Conservation (phyloP, 305 asterid genomes). For the Fraxinus greggii region DNA sequence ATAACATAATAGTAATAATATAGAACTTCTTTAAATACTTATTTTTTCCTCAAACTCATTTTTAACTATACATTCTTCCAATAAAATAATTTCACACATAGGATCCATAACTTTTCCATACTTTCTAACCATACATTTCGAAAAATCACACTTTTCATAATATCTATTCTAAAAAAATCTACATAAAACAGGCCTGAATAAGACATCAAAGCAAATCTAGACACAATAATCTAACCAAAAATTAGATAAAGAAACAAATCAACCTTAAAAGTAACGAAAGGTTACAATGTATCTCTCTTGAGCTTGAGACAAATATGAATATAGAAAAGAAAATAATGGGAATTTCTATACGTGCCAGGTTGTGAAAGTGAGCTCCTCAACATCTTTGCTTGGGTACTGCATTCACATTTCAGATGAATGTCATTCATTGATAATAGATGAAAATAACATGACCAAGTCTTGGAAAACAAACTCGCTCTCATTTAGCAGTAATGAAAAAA, state of each 20-base stretch:
- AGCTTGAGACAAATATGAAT: conserved; percentile 35
- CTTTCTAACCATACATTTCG: neutral
- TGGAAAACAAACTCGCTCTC: neutral
- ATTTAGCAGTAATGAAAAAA: neutral
- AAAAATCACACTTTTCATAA: neutral
- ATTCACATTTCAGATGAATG: conserved; percentile 50
- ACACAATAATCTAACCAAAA: neutral
- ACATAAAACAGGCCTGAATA: neutral
- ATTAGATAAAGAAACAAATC: neutral
- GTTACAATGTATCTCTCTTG: conserved; percentile 41
- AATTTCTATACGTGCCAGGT: conserved; percentile 38
- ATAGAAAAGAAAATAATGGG: conserved; percentile 34
- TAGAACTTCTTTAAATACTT: neutral
- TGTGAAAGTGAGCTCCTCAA: conserved; percentile 45
- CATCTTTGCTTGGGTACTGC: conserved; percentile 60
- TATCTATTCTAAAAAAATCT: neutral
- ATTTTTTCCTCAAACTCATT: too few species aligned
- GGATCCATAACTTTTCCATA: too few species aligned
- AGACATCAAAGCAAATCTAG: neutral
- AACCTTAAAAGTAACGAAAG: neutral
- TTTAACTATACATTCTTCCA: too few species aligned
- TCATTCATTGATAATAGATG: conserved; percentile 12
- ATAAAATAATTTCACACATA: too few species aligned
- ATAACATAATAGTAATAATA: neutral
- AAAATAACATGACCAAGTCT: neutral